Evolutionary conservation across 805 yeast genomes (phyloP).

Genomic region (Henningerozyma blattae): DNA sequence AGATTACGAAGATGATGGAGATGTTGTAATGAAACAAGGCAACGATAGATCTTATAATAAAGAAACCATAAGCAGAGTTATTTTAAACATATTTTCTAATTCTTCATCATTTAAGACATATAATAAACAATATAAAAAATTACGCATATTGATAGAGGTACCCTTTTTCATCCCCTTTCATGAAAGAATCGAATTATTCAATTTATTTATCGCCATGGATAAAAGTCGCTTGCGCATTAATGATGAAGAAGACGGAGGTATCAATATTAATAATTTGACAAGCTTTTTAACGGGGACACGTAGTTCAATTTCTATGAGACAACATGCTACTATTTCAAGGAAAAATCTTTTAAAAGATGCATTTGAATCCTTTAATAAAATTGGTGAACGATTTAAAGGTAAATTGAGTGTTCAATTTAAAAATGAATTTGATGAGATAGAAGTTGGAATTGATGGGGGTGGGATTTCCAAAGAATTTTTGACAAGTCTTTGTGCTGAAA

Average conservation of each 20-base stretch:
- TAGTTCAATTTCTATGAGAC: slow-evolving; percentile 9
- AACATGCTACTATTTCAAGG: slow-evolving; percentile 49
- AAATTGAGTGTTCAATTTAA: slow-evolving; percentile 52
- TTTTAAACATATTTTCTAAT: too few species aligned
- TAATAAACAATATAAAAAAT: slow-evolving; percentile 20
- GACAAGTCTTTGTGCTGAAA: slow-evolving; percentile 58
- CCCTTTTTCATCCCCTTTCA: slow-evolving; percentile 78
- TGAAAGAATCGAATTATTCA: slow-evolving; percentile 63
- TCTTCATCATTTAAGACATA: too few species aligned
- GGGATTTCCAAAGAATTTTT: slow-evolving; percentile 88
- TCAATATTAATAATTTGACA: slow-evolving; percentile 5
- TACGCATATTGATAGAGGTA: slow-evolving; percentile 44
- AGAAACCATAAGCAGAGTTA: too few species aligned
- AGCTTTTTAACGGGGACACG: slow-evolving; percentile 3
- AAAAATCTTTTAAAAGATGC: slow-evolving; percentile 70
- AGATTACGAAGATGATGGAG: slow-evolving; percentile 34
- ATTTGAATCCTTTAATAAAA: slow-evolving; percentile 39
- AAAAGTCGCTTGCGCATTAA: slow-evolving; percentile 20
- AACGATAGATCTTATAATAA: slow-evolving; percentile 16
- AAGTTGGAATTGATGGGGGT: slow-evolving; percentile 94
- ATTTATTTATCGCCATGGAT: slow-evolving; percentile 47
- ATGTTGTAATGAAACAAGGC: slow-evolving; percentile 11
- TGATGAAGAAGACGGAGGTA: slow-evolving; percentile 4
- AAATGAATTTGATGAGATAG: slow-evolving; percentile 60
- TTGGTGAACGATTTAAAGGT: slow-evolving; percentile 47